Evolutionary conservation across 495 filamentous ascomycete species (phyloP).

Genomic region (Tirmania nivea): DNA sequence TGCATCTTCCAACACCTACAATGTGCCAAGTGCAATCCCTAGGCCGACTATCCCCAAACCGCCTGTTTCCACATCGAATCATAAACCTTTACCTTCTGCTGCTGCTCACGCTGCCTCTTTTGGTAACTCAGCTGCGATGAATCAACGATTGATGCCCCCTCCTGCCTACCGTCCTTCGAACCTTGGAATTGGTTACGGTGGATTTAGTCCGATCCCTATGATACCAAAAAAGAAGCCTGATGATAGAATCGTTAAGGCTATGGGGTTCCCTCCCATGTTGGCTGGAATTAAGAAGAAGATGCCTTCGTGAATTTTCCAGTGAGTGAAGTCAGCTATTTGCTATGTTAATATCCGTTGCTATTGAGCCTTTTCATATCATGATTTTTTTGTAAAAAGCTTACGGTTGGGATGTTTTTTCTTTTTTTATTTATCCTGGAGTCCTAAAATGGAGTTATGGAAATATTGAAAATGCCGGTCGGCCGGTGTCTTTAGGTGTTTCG

Average conservation of each 20-base stretch:
- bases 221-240: slow-evolving; percentile 13
- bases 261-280: slow-evolving; percentile 18
- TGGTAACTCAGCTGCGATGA: slow-evolving; percentile 16
- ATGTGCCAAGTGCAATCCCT: background rate
- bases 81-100: background rate
- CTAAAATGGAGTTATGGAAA: too few relatives aligned
- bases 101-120: slow-evolving; percentile 14
- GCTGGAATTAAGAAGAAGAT: slow-evolving; percentile 9
- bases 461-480: too few relatives aligned
- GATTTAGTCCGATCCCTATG: background rate
- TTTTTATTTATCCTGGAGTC: too few relatives aligned
- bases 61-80: background rate
- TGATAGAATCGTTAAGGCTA: slow-evolving; percentile 18
- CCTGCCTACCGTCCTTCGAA: slow-evolving; percentile 9
- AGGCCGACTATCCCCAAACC: background rate
- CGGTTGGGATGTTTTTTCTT: too few relatives aligned
- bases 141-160: slow-evolving; percentile 12
- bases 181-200: background rate
- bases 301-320: background rate
- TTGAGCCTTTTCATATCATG: too few relatives aligned
- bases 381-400: too few relatives aligned
- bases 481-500: too few relatives aligned
- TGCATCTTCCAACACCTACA: background rate
- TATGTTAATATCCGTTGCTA: too few relatives aligned
- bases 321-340: too few relatives aligned